Evolutionary conservation across 495 filamentous ascomycete genomes (phyloP).

Genomic region (Penicillium crystallinum): DNA sequence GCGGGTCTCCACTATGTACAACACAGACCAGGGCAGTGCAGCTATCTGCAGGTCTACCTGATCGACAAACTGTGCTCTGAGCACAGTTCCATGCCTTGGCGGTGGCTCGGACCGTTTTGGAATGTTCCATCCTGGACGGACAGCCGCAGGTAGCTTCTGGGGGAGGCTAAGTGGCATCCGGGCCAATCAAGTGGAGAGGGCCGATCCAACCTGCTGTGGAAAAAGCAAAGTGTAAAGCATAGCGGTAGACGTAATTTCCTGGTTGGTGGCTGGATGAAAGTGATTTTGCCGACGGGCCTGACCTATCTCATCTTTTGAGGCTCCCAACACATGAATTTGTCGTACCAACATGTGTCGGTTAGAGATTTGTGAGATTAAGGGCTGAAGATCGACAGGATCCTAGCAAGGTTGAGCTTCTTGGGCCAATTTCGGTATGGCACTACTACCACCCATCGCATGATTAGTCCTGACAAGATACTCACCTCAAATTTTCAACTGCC

Average conservation of each 20-base stretch:
- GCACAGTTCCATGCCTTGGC: neutral
- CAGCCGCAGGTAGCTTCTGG: slow-evolving; percentile 19
- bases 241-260: neutral
- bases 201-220: slow-evolving; percentile 9
- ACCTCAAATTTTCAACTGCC: neutral
- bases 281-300: slow-evolving; percentile 8
- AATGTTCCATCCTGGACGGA: slow-evolving; percentile 26
- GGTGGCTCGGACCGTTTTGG: slow-evolving; percentile 14
- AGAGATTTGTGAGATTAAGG: neutral
- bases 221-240: slow-evolving; percentile 8
- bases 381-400: neutral
- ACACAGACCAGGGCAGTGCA: slow-evolving; percentile 6
- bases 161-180: slow-evolving; percentile 14
- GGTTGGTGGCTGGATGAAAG: neutral
- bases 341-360: neutral
- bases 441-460: too few species aligned
- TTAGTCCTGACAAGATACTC: too few species aligned
- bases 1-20: slow-evolving; percentile 5
- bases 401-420: neutral
- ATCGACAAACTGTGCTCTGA: slow-evolving; percentile 1
- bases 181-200: slow-evolving; percentile 4
- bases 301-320: slow-evolving; percentile 9
- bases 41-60: slow-evolving; percentile 1
- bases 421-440: neutral
- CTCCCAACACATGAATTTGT: neutral